phyloP scores from a whole-genome alignment of 345 rosid species.

The Ceriops tagal region DNA sequence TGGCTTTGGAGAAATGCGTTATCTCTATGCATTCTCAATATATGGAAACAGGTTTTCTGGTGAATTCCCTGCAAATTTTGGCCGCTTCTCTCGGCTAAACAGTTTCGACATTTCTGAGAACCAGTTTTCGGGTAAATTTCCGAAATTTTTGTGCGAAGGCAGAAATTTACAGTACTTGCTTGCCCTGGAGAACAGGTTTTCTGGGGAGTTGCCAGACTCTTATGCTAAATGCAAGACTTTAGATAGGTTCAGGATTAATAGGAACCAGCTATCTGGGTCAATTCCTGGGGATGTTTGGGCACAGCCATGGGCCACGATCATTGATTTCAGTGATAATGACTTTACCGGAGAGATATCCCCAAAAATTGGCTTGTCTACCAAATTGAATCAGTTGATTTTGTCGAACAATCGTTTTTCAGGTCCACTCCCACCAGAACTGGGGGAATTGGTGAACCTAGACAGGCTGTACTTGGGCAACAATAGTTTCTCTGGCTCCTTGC shows the following conservation, averaged over 20 bases:
- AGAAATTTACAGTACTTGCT: constrained; percentile 46
- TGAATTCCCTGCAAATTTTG: constrained; percentile 54
- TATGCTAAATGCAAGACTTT: constrained; percentile 64
- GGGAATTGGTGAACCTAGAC: constrained; percentile 48
- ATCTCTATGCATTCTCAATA: constrained; percentile 54
- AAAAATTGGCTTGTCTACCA: constrained; percentile 41
- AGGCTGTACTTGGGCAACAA: constrained; percentile 59
- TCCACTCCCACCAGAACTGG: constrained; percentile 56
- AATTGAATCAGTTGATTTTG: constrained; percentile 50
- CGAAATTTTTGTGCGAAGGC: constrained; percentile 57
- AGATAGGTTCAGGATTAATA: constrained; percentile 54
- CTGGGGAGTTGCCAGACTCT: constrained; percentile 61
- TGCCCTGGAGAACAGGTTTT: constrained; percentile 57
- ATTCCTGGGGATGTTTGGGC: constrained; percentile 66
- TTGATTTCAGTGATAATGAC: constrained; percentile 66
- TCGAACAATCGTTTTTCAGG: constrained; percentile 68
- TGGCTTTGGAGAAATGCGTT: constrained; percentile 59
- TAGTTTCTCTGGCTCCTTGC: constrained; percentile 54
- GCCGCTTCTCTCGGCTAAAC: constrained; percentile 53
- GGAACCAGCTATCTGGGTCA: constrained; percentile 55
- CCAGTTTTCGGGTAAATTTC: constrained; percentile 65
- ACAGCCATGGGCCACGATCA: constrained; percentile 47
- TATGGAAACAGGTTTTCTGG: constrained; percentile 79
- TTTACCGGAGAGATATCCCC: constrained; percentile 62
- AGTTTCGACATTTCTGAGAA: constrained; percentile 84